Conservation (phyloP, 306 rosid species). For the Prunus padus region DNA sequence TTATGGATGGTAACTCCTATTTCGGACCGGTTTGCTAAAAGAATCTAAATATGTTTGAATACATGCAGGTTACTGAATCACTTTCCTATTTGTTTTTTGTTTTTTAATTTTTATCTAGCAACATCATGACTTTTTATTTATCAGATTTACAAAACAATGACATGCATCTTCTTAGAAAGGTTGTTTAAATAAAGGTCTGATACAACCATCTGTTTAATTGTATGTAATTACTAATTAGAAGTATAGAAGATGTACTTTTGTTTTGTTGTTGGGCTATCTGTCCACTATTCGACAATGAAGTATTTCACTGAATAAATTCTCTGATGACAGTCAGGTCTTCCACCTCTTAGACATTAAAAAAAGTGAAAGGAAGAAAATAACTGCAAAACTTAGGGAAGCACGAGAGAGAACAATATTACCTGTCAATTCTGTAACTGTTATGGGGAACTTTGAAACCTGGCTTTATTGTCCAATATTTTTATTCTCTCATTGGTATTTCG, state of each 20-base stretch:
- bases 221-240: not conserved
- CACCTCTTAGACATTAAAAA: not conserved
- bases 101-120: not conserved
- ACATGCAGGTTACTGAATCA: not conserved
- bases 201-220: not conserved
- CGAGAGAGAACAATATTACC: not conserved
- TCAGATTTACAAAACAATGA: not conserved
- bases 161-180: not conserved
- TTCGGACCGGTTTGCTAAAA: not conserved
- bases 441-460: not conserved
- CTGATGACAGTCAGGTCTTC: not conserved
- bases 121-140: not conserved
- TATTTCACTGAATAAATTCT: conserved; percentile 2
- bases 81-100: not conserved
- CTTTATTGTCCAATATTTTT: not conserved
- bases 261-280: not conserved
- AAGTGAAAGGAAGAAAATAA: not conserved
- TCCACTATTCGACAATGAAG: not conserved
- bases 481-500: no score
- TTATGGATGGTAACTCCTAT: not conserved
- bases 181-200: not conserved
- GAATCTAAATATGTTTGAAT: not conserved
- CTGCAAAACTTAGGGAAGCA: not conserved
- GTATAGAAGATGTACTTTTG: not conserved
- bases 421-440: not conserved